Evolutionary conservation across 495 filamentous ascomycete genomes (phyloP), one percentile per base, ranked within the genome.

Genomic region (Pseudevernia furfuracea): DNA sequence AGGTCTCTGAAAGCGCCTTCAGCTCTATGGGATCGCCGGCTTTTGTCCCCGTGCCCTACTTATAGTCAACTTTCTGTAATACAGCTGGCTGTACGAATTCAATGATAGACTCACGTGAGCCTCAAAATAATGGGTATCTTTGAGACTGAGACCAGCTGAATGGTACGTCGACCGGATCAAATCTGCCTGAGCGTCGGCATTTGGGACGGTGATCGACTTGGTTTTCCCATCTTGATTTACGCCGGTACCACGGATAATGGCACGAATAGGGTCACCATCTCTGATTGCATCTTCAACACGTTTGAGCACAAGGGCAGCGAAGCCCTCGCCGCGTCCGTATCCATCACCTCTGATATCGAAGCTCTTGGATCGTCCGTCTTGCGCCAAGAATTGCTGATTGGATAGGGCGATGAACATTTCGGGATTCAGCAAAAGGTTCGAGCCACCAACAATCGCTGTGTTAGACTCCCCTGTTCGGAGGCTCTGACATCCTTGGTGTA

Each of bases 171-270:
- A 71, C 1, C 73, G 68, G 14, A 84, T 81, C 1, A 84, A 62
- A n/a, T 59, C 60, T 55, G 69, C 71, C 65, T 81, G 79, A 5
- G 73, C 75, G 19, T 71, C 62, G 12, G 56, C 56, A 58, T 70
- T 82, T 1, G 80, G 80, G 10, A 75, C 68, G 0, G 75, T 77
- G 55, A 81, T 77, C 9, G 76, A 77, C 15, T 62, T 55, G 15
- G 78, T 82, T 10, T 77, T 80, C 14, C 84, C 84, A 72, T 88
- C 84, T 64, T 85, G 73, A 30, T 78, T 77, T 30, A 70, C 66
- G 3, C 67, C 71, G 0, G 70, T 71, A 32, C 60, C 60, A 7
- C 66, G 49, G 17, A 70, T 67, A 23, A 70, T 60, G 30, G 76
- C 78, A 4, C 77, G 74, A 36, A 84, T 78, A 0, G 72, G 67